These are phyloP conservation scores for Torulaspora franciscae DNA, from an alignment of 805 yeast genomes.

Conservation along the genomic window DNA sequence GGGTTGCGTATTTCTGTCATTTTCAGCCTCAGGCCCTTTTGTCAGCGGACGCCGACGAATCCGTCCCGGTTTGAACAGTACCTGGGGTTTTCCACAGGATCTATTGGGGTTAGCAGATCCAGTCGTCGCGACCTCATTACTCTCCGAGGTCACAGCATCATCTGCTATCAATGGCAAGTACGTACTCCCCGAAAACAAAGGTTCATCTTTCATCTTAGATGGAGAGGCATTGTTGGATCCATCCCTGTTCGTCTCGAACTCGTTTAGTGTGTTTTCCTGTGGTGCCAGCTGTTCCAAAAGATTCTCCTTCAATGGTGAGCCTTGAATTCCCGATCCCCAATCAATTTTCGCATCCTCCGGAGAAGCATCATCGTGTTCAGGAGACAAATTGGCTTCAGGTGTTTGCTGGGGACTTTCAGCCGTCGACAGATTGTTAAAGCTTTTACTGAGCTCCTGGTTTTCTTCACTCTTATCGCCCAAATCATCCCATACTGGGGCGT, in stretches of 20 bases:
- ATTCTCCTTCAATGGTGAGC: conserved; percentile 25
- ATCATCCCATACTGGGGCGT: conserved; percentile 37
- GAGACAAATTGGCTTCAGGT: neutral
- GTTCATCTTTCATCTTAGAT: conserved; percentile 27
- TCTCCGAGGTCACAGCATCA: conserved; percentile 10
- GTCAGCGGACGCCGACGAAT: conserved; percentile 36
- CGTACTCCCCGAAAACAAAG: conserved; percentile 33
- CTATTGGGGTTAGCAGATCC: conserved; percentile 37
- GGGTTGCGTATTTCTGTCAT: neutral
- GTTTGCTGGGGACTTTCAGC: neutral
- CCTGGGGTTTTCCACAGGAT: conserved; percentile 38
- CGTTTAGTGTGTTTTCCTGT: conserved; percentile 38
- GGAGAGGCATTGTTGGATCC: conserved; percentile 21
- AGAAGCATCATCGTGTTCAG: conserved; percentile 6
- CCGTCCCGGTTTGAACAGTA: conserved; percentile 47
- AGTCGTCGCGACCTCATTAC: conserved; percentile 14
- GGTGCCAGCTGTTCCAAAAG: conserved; percentile 30
- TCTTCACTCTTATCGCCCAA: conserved; percentile 10
- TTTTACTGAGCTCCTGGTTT: conserved; percentile 16
- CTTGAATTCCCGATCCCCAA: conserved; percentile 17
- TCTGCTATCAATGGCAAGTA: conserved; percentile 20
- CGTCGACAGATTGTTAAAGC: conserved; percentile 21
- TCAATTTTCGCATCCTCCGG: neutral
- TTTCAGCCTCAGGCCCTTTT: neutral
- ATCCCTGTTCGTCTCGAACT: conserved; percentile 38